A percentile compares a stretch with the other conserved stretches of the same genome.
These are phyloP conservation scores for Nyssa sinensis DNA, from an alignment of 148 eudicot genomes.

Conservation along the genomic window DNA sequence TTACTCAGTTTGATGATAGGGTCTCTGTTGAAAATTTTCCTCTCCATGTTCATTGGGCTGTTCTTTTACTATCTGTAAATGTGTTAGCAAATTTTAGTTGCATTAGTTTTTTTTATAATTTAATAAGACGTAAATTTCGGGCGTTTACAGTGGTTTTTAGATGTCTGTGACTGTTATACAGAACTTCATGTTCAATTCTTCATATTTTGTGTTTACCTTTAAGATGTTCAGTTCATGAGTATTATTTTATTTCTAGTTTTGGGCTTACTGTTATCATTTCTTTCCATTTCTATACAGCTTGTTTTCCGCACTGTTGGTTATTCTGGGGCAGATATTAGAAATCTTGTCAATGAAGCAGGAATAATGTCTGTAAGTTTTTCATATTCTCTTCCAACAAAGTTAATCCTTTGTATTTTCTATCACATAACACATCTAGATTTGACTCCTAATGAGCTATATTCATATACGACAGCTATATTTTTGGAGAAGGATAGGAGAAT, in stretches of 20 bases:
- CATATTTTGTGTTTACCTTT: not conserved
- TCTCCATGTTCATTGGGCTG: not conserved
- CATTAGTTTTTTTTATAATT: too few species aligned
- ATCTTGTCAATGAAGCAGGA: slow-evolving; percentile 92
- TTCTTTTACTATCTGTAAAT: not conserved
- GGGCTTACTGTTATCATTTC: slow-evolving; percentile 6
- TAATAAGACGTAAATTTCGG: not conserved
- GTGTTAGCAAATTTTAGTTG: too few species aligned
- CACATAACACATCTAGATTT: not conserved
- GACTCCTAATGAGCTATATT: not conserved
- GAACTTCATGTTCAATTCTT: not conserved
- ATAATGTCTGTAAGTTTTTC: slow-evolving; percentile 83
- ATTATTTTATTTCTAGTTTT: not conserved
- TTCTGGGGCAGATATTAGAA: slow-evolving; percentile 94
- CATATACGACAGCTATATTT: not conserved
- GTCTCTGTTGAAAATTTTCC: not conserved
- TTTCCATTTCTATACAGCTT: slow-evolving; percentile 52
- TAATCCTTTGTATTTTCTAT: slow-evolving; percentile 1
- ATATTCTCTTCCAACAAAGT: not conserved
- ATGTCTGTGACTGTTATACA: not conserved
- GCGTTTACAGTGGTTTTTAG: not conserved
- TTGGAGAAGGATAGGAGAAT: not conserved
- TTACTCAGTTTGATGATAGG: not conserved
- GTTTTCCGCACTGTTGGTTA: slow-evolving; percentile 95
- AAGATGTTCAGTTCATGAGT: not conserved